Base-by-base conservation (phyloP, 2,329 filamentous ascomycete species). In the Aspergillus persii region DNA sequence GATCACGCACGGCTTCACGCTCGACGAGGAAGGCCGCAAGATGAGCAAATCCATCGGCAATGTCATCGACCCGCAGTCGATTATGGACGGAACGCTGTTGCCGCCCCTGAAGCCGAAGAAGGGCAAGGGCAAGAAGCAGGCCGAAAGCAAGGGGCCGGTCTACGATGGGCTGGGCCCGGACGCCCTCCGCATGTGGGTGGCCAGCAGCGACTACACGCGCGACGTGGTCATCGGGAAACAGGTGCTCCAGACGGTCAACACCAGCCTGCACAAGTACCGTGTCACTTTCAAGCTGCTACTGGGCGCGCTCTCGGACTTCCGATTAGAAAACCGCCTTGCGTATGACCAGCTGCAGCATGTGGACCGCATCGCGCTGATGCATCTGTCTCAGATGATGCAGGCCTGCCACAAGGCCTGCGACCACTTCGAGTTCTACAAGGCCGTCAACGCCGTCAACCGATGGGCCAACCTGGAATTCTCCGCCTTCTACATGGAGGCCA, bases 41-140 rank as follows among this genome's bases (percentile, higher is more conserved):
- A 99, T 99, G 95, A 97, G 93, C 72, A 99, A 99, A 76, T 97
- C 92, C 0, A 79, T 97, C 1, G 95, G 95, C 15, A 99, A 99
- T 70, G 88, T 90, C 30, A 87, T 98, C 57, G 83, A 86, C 0
- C 93, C 94, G 0, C 80, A 85, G 6, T 83, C 96, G 62, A 92
- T 99, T 65, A 95, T 97, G 81, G 86, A 91, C 54, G 94, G 94
- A 6, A 86, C 87, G 3, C 80, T 96, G 9, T 77, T 96, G 12
- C 89, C 90, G 5, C 86, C 88, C 0, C 71, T 88, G 41, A 90
- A 89, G 71, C 76, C 77, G 48, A 88, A 86, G 69, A 88, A 88
- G 65, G 73, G 77, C 49, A 83, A 83, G 54, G 81, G 80, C 23
- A 79, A 78, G 54, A 73, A 75, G 48, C 69, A 68, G 66, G 64